Evolutionary conservation across 1,284 basidiomycete genomes (phyloP).

Genomic region (Trichosporon ovoides): DNA sequence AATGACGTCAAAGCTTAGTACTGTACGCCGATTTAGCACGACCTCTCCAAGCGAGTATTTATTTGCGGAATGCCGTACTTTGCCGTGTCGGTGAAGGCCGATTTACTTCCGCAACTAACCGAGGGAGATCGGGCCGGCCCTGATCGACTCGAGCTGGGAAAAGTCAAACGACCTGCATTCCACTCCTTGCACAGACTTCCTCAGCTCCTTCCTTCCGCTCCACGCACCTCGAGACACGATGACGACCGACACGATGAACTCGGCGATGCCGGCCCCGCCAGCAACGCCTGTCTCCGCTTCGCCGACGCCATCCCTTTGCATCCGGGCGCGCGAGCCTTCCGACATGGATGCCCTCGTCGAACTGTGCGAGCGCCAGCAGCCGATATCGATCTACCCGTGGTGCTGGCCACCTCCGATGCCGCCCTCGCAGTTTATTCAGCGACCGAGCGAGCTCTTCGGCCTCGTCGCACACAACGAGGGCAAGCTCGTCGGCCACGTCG

Average conservation of each 20-base stretch:
- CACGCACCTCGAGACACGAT: neutral
- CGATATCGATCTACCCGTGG: neutral
- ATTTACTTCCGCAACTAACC: too few species aligned
- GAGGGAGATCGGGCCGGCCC: too few species aligned
- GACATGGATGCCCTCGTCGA: neutral
- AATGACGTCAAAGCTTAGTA: too few species aligned
- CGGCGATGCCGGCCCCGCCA: neutral
- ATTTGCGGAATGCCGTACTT: too few species aligned
- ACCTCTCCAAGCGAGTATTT: too few species aligned
- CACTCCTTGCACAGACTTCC: too few species aligned
- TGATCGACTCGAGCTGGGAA: too few species aligned
- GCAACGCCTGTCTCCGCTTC: neutral
- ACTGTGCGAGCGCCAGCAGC: neutral
- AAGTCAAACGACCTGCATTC: too few species aligned
- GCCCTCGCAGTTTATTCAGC: neutral
- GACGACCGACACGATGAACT: neutral
- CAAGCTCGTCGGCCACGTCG: neutral
- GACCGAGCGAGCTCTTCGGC: neutral
- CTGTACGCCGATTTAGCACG: too few species aligned
- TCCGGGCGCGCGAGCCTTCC: neutral
- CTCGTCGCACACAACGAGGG: neutral
- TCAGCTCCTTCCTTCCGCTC: too few species aligned
- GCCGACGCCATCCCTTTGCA: neutral
- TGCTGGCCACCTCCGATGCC: constrained; percentile 3
- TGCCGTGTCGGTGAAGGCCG: too few species aligned